Evolutionary conservation across 495 filamentous ascomycete species (phyloP).

Genomic region (Penicillium macrosclerotiorum): DNA sequence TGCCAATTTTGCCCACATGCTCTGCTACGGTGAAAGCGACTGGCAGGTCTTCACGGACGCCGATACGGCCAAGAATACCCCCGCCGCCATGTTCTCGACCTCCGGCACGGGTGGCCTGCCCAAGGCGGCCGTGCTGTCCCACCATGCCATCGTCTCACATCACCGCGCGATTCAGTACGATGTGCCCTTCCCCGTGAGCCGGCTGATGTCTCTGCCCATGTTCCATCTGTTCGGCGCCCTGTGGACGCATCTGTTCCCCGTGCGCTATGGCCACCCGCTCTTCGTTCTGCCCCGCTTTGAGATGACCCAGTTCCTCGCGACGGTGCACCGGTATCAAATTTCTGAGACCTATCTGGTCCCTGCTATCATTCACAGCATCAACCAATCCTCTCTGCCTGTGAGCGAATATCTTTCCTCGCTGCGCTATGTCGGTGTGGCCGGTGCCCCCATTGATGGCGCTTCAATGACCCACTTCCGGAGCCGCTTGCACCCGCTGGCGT

Average conservation of each 20-base stretch:
- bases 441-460: constrained; percentile 44
- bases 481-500: constrained; percentile 41
- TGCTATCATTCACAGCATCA: constrained; percentile 55
- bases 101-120: constrained; percentile 60
- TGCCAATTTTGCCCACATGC: constrained; percentile 40
- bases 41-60: constrained; percentile 53
- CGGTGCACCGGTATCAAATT: constrained; percentile 56
- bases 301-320: constrained; percentile 50
- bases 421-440: constrained; percentile 47
- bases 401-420: constrained; percentile 49
- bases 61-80: constrained; percentile 42
- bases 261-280: constrained; percentile 54
- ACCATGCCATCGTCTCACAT: constrained; percentile 53
- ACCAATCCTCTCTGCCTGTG: constrained; percentile 39
- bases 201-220: constrained; percentile 59
- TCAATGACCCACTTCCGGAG: constrained; percentile 38
- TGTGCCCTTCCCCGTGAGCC: constrained; percentile 44
- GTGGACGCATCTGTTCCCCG: constrained; percentile 49
- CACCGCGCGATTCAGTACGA: constrained; percentile 48
- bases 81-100: constrained; percentile 52
- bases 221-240: constrained; percentile 63
- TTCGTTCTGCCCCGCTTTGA: constrained; percentile 64
- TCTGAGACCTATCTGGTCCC: constrained; percentile 63
- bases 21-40: constrained; percentile 50
- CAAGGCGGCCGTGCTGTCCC: constrained; percentile 54